Evolutionary conservation across 2,329 filamentous ascomycete genomes (phyloP), one percentile per base, ranked within the genome.

Genomic region (Teratosphaeria destructans): DNA sequence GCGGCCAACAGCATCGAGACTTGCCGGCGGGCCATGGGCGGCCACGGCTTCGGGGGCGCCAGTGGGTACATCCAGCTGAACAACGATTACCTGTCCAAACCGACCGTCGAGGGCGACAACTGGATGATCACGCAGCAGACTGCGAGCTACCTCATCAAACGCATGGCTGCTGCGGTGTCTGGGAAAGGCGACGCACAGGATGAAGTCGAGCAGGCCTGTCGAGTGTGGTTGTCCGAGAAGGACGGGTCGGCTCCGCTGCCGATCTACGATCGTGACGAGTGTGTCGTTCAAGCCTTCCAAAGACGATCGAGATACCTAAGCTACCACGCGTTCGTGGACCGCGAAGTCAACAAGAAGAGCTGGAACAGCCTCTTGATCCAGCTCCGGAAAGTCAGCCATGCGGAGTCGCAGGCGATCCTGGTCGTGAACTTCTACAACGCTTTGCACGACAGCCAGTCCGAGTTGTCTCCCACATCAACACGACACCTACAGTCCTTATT

Each of bases 41-140:
- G 80, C 0, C 80, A 82, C 66, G 79, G 80, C 0, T 82, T 81
- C 63, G 78, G 79, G 3, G 79, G 78, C 19, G 77, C 76, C 1
- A 81, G 78, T 65, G 80, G 80, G 1, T 74, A 81, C 35, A 77
- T 82, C 11, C 77, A 79, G 34, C 70, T 81, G 43, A 80, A 81
- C 63, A 73, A 75, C 14, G 78, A 80, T 60, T 80, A 81, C 57
- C 71, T 80, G 5, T 77, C 78, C 2, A 82, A 82, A 65, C 79
- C 78, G 0, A 82, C 79, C 0, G 80, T 82, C 2, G 79, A 82
- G 63, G 80, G 80, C 1, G 80, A 82, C 65, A 82, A 82, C 59
- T 81, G 79, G 78, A 82, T 82, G 79, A 81, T 82, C 49, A 81
- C 78, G 0, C 79, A 82, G 60, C 79, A 82, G 67, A 77, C 78